Evolutionary conservation across 2,329 filamentous ascomycete genomes (phyloP).

Genomic region (Mycosphaerelloides madeirae): DNA sequence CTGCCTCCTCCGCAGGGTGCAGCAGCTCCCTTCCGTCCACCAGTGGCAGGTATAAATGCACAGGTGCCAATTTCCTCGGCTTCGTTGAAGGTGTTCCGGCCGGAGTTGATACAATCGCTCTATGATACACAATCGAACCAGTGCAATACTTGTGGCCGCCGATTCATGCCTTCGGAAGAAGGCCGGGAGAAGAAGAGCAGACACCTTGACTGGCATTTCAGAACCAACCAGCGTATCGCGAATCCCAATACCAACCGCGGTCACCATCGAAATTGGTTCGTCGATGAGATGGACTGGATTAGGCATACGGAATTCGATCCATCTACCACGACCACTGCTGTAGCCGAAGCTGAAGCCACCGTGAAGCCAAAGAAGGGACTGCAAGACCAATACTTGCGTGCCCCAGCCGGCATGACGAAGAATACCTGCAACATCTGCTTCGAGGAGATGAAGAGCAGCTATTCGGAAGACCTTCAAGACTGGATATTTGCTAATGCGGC

Average conservation of each 20-base stretch:
- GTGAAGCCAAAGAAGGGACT: conserved; percentile 51
- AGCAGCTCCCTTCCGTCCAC: conserved; percentile 16
- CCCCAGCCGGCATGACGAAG: conserved; percentile 68
- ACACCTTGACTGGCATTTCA: conserved; percentile 98
- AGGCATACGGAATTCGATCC: conserved; percentile 77
- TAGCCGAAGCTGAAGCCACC: conserved; percentile 38
- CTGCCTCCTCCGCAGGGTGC: conserved; percentile 19
- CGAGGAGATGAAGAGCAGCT: conserved; percentile 87
- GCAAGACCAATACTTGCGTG: conserved; percentile 68
- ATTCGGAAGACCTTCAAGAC: conserved; percentile 88
- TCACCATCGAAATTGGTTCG: conserved; percentile 90
- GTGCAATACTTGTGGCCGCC: conserved; percentile 85
- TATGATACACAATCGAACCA: conserved; percentile 81
- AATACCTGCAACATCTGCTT: conserved; percentile 92
- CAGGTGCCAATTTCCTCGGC: conserved; percentile 27
- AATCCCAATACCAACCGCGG: conserved; percentile 75
- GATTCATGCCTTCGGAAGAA: conserved; percentile 72
- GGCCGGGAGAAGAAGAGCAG: conserved; percentile 81
- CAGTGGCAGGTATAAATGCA: conserved; percentile 1
- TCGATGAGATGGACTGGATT: conserved; percentile 91
- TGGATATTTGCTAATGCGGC: conserved; percentile 95
- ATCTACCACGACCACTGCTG: conserved; percentile 39
- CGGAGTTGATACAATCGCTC: conserved; percentile 66
- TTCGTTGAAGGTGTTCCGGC: conserved; percentile 52
- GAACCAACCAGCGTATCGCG: conserved; percentile 80